Base-by-base conservation (phyloP, 106 monocot genomes). In the Triglochin maritima region DNA sequence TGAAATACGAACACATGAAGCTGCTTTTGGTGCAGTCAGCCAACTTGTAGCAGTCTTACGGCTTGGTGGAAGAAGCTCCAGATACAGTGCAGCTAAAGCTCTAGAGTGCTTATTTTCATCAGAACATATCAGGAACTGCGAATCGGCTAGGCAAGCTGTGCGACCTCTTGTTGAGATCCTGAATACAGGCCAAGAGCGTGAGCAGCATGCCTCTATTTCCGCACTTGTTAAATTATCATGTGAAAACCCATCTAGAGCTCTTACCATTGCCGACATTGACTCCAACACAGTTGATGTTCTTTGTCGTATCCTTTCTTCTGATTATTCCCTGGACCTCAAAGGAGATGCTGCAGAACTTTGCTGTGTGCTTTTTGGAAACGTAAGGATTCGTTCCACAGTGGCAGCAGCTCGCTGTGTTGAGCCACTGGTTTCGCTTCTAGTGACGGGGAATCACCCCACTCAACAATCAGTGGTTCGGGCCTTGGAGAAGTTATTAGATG, bases 321-420 rank as follows among this genome's bases (percentile, higher is more conserved):
- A 79, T 49, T 86, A 80, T 79, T 84, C 98, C 44, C 62, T 81
- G 53, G 98, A 99, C 52, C 81, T 99, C 66, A 99, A 99, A 74
- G 98, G 84, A 49, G 84, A 84, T 85, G 92, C 98, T 55, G 92
- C 92, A 63, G 98, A 99, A 71, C 69, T 99, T 79, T 92, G 98
- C 44, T 81, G 72, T 76, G 92, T 92, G 13, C 86, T 99, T 48
- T 99, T 99, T 74, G 82, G 80, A 71, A 92, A 92, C 78, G 81
- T 84, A 44, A 83, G 89, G 71, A 84, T 92, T 63, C 77, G 92
- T 6, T 91, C 96, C 47, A 84, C 92, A 29, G 71, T 83, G 64
- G 88, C 92, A 68, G 89, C 98, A 59, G 84, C 86, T 1, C 86
- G 82, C 13, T 92, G 98, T 79, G 92, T 99, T 48, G 98, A 92